Percentiles rank a stretch among this genome's conserved stretches.
These are phyloP conservation scores for Umbilicaria muhlenbergii DNA, from an alignment of 495 filamentous ascomycete genomes.

Conservation along the genomic window DNA sequence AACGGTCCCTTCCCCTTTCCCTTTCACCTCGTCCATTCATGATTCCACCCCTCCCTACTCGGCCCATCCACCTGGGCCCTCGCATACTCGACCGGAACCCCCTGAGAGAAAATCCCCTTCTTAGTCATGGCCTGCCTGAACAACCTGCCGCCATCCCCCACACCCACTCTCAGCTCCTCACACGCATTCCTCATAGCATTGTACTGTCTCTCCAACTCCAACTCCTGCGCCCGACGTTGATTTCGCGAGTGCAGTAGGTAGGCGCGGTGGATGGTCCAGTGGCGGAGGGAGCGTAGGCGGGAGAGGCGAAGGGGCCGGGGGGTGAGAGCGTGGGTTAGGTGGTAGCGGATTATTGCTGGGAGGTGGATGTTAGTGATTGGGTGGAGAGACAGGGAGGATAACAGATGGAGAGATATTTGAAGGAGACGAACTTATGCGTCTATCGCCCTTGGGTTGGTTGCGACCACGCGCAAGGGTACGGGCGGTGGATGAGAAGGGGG, in stretches of 20 bases:
- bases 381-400: neutral
- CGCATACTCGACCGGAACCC: constrained; percentile 78
- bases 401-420: neutral
- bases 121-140: constrained; percentile 78
- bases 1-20: constrained; percentile 5
- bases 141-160: constrained; percentile 59
- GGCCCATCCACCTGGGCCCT: constrained; percentile 69
- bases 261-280: constrained; percentile 98
- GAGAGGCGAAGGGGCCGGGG: constrained; percentile 74
- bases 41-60: constrained; percentile 58
- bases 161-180: constrained; percentile 61
- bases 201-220: constrained; percentile 56
- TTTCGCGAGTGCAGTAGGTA: constrained; percentile 61
- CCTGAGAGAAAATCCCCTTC: constrained; percentile 52
- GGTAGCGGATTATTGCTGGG: constrained; percentile 42
- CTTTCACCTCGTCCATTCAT: constrained; percentile 33
- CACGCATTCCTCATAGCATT: constrained; percentile 65
- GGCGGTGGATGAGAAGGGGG: constrained; percentile 29
- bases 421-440: constrained; percentile 32
- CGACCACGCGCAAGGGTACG: constrained; percentile 21
- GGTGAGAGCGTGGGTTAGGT: constrained; percentile 45
- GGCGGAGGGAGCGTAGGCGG: constrained; percentile 74
- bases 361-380: neutral
- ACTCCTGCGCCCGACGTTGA: constrained; percentile 40
- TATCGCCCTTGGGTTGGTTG: constrained; percentile 14